Evolutionary conservation across 2,329 filamentous ascomycete genomes (phyloP).

Genomic region (Colletotrichum orchidophilum): DNA sequence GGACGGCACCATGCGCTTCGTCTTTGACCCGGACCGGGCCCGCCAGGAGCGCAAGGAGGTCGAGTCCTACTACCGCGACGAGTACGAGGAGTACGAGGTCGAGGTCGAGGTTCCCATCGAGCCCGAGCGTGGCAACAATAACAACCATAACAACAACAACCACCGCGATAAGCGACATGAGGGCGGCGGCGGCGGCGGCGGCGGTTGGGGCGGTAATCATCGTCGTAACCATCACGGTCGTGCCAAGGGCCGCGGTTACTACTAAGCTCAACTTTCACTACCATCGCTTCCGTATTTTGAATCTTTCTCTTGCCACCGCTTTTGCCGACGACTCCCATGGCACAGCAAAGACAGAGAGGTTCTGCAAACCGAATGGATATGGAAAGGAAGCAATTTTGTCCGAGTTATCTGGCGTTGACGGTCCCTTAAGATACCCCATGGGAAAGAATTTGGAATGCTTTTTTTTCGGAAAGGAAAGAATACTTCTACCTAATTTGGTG

Average conservation of each 20-base stretch:
- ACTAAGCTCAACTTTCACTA: constrained; percentile 12
- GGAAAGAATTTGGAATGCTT: constrained; percentile 16
- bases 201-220: constrained; percentile 10
- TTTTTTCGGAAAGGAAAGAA: not conserved
- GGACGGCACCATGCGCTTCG: constrained; percentile 87
- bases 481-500: not conserved
- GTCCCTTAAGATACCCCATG: constrained; percentile 26
- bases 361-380: not conserved
- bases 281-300: not conserved
- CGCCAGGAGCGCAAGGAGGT: constrained; percentile 75
- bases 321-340: not conserved
- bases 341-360: not conserved
- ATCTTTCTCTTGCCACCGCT: no score
- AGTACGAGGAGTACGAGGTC: constrained; percentile 80
- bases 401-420: constrained; percentile 23
- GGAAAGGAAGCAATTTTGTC: constrained; percentile 7
- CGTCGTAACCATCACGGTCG: constrained; percentile 15
- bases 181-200: constrained; percentile 1
- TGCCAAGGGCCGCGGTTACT: constrained; percentile 24
- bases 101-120: constrained; percentile 76
- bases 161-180: constrained; percentile 25
- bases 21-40: constrained; percentile 83
- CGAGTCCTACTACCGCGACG: constrained; percentile 73
- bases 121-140: constrained; percentile 35
- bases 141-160: not conserved